Evolutionary conservation across 2,329 filamentous ascomycete genomes (phyloP).

Genomic region (Sporothrix variecibatus): DNA sequence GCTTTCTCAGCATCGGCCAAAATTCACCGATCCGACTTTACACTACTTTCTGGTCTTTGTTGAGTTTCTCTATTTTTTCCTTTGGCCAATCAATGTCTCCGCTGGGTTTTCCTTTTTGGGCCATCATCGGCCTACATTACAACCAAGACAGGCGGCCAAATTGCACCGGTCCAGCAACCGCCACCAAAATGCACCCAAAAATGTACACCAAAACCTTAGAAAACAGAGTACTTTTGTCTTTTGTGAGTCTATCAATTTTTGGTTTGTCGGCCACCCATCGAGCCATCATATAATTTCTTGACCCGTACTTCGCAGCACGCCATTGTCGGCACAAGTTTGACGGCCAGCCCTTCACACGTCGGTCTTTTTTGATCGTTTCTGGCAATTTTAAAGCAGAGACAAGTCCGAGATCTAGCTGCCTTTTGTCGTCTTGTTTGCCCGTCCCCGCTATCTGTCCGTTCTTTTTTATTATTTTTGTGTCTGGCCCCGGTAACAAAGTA

Average conservation of each 20-base stretch:
- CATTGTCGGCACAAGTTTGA: not conserved
- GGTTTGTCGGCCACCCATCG: not conserved
- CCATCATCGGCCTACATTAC: not conserved
- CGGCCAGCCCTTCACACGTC: not conserved
- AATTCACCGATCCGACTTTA: conserved; percentile 20
- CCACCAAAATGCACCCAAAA: not conserved
- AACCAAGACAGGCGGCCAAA: not conserved
- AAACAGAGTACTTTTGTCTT: not conserved
- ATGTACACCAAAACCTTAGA: not conserved
- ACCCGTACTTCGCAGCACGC: too few relatives aligned
- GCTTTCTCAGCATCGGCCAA: conserved; percentile 9
- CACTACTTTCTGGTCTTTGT: not conserved
- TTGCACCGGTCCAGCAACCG: not conserved
- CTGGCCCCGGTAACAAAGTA: not conserved
- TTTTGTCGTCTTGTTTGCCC: not conserved
- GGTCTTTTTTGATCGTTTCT: not conserved
- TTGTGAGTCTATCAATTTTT: not conserved
- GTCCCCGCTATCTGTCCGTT: not conserved
- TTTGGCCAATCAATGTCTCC: not conserved
- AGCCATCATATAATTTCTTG: too few relatives aligned
- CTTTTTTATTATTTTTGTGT: not conserved
- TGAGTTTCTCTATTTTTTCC: not conserved
- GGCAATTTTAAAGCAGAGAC: not conserved
- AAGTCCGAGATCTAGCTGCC: not conserved
- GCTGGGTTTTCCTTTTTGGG: not conserved